phyloP scores from a whole-genome alignment of 1,284 basidiomycete genomes.

The Microbotryum scabiosae region DNA sequence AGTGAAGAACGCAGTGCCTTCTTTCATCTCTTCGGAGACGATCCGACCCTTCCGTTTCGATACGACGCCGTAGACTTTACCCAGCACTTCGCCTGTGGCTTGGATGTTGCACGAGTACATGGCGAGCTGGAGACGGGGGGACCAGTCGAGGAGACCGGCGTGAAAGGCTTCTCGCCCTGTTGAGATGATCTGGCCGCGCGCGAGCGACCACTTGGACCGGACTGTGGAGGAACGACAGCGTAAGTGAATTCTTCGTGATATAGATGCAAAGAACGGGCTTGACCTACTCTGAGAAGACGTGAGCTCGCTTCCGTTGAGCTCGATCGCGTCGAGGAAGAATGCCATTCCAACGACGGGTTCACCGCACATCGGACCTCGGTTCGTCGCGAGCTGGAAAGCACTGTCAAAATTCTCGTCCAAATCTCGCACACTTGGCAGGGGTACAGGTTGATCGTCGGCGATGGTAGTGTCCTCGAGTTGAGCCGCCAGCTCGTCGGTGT shows the following conservation, averaged over 20 bases:
- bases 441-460: slow-evolving; percentile 5
- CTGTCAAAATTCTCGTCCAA: slow-evolving; percentile 79
- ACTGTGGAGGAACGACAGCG: slow-evolving; percentile 42
- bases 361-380: slow-evolving; percentile 87
- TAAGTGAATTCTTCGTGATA: background rate
- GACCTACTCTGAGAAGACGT: slow-evolving; percentile 8
- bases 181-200: slow-evolving; percentile 83
- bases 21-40: slow-evolving; percentile 96
- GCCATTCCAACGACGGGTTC: slow-evolving; percentile 92
- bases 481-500: slow-evolving; percentile 15
- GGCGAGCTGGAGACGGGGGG: slow-evolving; percentile 88
- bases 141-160: slow-evolving; percentile 89
- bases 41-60: slow-evolving; percentile 83
- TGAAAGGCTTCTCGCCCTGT: slow-evolving; percentile 80
- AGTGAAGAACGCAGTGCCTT: slow-evolving; percentile 91
- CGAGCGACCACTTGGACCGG: slow-evolving; percentile 44
- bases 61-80: slow-evolving; percentile 95
- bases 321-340: slow-evolving; percentile 73
- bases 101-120: slow-evolving; percentile 99
- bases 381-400: slow-evolving; percentile 89
- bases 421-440: slow-evolving; percentile 44
- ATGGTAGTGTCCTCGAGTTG: slow-evolving; percentile 14
- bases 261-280: background rate
- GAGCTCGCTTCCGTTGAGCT: slow-evolving; percentile 48
- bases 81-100: slow-evolving; percentile 95